Evolutionary conservation across 441 rosid genomes (phyloP).

Genomic region (Metrosideros polymorpha): DNA sequence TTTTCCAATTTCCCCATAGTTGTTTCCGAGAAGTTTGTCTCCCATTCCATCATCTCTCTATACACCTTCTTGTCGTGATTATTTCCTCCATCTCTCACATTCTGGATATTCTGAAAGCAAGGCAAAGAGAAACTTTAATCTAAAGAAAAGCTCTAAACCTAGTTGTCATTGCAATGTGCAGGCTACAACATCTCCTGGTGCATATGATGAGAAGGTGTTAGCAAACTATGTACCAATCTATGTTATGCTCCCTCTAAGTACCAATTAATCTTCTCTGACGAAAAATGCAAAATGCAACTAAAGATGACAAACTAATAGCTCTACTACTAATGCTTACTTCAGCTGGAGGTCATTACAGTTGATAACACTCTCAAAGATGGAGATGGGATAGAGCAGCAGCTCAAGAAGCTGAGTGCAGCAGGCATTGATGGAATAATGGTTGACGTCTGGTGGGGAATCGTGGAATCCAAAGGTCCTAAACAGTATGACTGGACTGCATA

Average conservation of each 20-base stretch:
- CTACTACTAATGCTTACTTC: background rate
- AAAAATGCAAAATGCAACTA: background rate
- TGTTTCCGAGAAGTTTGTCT: background rate
- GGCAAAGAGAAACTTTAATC: background rate
- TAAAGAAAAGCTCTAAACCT: background rate
- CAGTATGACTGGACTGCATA: constrained; percentile 67
- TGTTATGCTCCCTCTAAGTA: constrained; percentile 82
- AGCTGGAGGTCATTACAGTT: constrained; percentile 52
- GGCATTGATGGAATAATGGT: constrained; percentile 73
- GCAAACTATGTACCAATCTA: constrained; percentile 64
- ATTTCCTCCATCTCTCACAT: background rate
- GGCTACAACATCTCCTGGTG: constrained; percentile 16
- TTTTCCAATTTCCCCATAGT: background rate
- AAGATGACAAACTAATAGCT: background rate
- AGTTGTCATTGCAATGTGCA: constrained; percentile 19
- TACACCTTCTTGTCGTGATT: background rate
- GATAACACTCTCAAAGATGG: constrained; percentile 36
- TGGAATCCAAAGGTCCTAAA: constrained; percentile 46
- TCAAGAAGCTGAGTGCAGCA: constrained; percentile 46
- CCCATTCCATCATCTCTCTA: background rate
- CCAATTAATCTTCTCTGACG: background rate
- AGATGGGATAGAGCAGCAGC: constrained; percentile 31
- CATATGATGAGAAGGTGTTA: constrained; percentile 29
- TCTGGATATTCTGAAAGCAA: background rate
- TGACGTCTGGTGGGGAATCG: constrained; percentile 82